Evolutionary conservation across 2,329 filamentous ascomycete species (phyloP).

Genomic region (Leptographium galeiforme): DNA sequence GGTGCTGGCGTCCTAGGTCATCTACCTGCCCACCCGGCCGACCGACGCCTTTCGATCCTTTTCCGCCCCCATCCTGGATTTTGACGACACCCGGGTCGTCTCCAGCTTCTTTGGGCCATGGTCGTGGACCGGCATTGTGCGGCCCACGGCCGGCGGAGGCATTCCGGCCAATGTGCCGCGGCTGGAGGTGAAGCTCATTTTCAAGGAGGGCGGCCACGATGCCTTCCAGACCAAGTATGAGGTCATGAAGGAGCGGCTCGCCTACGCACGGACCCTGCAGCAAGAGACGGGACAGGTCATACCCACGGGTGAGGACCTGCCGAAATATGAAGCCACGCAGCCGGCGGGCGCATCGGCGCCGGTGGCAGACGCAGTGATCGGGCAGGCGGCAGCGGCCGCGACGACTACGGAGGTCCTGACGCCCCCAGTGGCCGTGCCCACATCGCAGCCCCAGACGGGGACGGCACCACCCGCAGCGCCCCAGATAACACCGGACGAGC

Average conservation of each 20-base stretch:
- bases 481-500: slow-evolving; percentile 48
- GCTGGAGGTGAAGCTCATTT: slow-evolving; percentile 72
- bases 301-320: slow-evolving; percentile 69
- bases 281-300: slow-evolving; percentile 51
- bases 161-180: slow-evolving; percentile 61
- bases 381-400: slow-evolving; percentile 11
- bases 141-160: slow-evolving; percentile 70
- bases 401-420: background rate
- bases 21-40: slow-evolving; percentile 68
- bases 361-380: slow-evolving; percentile 7
- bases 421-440: background rate
- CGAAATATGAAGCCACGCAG: slow-evolving; percentile 58
- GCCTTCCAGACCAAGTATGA: slow-evolving; percentile 79
- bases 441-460: background rate
- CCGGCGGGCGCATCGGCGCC: slow-evolving; percentile 14
- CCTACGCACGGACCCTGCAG: slow-evolving; percentile 66
- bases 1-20: slow-evolving; percentile 40
- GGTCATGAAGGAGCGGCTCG: slow-evolving; percentile 67
- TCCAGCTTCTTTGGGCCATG: slow-evolving; percentile 90
- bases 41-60: slow-evolving; percentile 70
- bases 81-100: slow-evolving; percentile 73
- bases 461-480: slow-evolving; percentile 5
- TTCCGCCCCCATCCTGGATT: slow-evolving; percentile 73
- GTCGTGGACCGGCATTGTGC: slow-evolving; percentile 70
- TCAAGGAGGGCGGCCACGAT: slow-evolving; percentile 90